Conservation (phyloP, 768 basidiomycete species). For the Suillus ampliporus region DNA sequence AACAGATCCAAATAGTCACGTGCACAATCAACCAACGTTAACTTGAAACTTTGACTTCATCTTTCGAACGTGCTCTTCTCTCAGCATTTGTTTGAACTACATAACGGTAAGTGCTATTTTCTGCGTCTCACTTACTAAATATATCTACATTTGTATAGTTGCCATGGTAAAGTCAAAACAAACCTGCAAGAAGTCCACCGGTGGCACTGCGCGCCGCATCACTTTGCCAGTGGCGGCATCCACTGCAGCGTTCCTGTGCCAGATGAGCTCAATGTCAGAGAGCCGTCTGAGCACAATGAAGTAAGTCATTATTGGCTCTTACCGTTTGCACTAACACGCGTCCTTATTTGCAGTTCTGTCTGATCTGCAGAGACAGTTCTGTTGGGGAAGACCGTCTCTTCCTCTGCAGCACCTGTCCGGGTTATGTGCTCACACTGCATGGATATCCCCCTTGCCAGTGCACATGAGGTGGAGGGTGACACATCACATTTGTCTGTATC, state of each 20-base stretch:
- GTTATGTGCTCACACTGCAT: neutral
- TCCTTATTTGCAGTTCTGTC: neutral
- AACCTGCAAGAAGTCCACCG: neutral
- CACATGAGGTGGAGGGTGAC: neutral
- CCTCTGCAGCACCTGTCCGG: neutral
- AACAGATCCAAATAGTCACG: too few relatives aligned
- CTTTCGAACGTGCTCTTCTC: too few relatives aligned
- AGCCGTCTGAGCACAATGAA: neutral
- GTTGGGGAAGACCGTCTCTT: neutral
- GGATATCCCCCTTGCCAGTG: neutral
- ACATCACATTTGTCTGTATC: neutral
- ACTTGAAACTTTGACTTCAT: too few relatives aligned
- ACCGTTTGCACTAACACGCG: neutral
- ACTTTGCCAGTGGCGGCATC: too few relatives aligned
- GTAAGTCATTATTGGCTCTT: neutral
- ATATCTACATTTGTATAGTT: too few relatives aligned
- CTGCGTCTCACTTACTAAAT: too few relatives aligned
- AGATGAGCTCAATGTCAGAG: too few relatives aligned
- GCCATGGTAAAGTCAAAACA: neutral
- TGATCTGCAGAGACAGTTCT: neutral
- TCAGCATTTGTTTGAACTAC: too few relatives aligned
- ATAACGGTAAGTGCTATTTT: too few relatives aligned
- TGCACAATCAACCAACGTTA: too few relatives aligned
- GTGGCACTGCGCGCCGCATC: neutral
- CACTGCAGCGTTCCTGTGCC: too few relatives aligned